Evolutionary conservation across 139 green algal species (phyloP), one percentile per base, ranked within the genome.

Genomic region (Closterium sp.): DNA sequence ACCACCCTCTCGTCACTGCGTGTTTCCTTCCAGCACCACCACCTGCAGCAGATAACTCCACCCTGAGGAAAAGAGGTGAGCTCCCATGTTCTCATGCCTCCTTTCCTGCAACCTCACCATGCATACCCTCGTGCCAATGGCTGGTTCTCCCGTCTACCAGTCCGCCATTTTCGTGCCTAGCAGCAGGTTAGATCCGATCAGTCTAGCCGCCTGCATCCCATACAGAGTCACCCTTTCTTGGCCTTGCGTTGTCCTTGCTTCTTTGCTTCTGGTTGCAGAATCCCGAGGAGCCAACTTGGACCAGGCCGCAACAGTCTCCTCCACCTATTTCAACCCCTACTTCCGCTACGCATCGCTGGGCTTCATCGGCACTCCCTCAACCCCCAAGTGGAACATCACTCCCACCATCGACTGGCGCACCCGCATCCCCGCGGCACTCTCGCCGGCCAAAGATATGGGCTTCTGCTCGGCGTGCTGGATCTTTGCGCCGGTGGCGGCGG

Each of bases 401-500:
- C 25, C 31, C 9, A 30, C 31, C 1, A 4, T 88, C 12, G 84
- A 88, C 84, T 88, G 84, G 84, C 84, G 84, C n/a, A 25, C 84
- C 12, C 83, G 83, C 19, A 12, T 33, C 19, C 83, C 83, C 5
- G 8, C 21, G 7, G 83, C 83, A 9, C 30, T 86, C 16, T 23
- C 30, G 83, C 30, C 83, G n/a, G 83, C 30, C 30, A 86, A 86
- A 23, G 83, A 86, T 32, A 21, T 32, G 30, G 83, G 83, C 21
- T 9, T 30, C n/a, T 88, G 84, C 84, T 88, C 31, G 31, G 30
- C 86, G 86, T 89, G 86, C 28, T 89, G 86, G 86, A 76, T 76
- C 6, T 81, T 84, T 9, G 34, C 86, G 86, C 34, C 35, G n/a
- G 86, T 89, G 86, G 86, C 86, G 34, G 86, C 86, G 35, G 30